Conservation (phyloP, 1,139 yeast species). For the Tardiomyces blankii region DNA sequence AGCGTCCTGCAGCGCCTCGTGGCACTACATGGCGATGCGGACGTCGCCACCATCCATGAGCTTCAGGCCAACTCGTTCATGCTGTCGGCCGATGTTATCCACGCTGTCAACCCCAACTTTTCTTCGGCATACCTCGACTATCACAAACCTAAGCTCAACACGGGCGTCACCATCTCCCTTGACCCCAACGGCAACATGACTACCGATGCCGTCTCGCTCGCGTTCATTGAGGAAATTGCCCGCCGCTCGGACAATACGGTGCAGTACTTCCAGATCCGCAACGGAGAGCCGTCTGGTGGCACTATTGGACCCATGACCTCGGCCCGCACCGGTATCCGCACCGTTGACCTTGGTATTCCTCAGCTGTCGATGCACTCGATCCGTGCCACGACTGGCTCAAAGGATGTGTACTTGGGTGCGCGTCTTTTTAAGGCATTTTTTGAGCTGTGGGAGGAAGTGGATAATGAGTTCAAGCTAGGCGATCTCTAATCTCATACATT, state of each 20-base stretch:
- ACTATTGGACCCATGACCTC: slow-evolving; percentile 91
- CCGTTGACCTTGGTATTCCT: slow-evolving; percentile 86
- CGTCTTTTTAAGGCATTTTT: slow-evolving; percentile 59
- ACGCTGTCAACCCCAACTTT: slow-evolving; percentile 91
- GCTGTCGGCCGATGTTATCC: slow-evolving; percentile 88
- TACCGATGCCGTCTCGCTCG: slow-evolving; percentile 61
- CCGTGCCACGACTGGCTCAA: slow-evolving; percentile 87
- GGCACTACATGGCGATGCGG: slow-evolving; percentile 41
- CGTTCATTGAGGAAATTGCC: slow-evolving; percentile 57
- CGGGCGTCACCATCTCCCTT: slow-evolving; percentile 56
- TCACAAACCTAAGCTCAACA: slow-evolving; percentile 71
- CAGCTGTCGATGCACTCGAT: slow-evolving; percentile 93
- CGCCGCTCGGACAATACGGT: slow-evolving; percentile 45
- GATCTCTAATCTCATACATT: slow-evolving; percentile 13
- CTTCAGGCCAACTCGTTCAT: slow-evolving; percentile 58
- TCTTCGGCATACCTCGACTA: slow-evolving; percentile 50
- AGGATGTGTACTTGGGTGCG: slow-evolving; percentile 59
- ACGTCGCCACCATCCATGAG: slow-evolving; percentile 24
- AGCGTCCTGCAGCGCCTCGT: slow-evolving; percentile 61
- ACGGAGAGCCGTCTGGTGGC: slow-evolving; percentile 89
- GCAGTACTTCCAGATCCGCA: slow-evolving; percentile 53
- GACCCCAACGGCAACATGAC: slow-evolving; percentile 78
- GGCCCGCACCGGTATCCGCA: slow-evolving; percentile 76
- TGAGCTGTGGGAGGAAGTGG: slow-evolving; percentile 34
- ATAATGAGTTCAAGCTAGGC: slow-evolving; percentile 21